Base-by-base conservation (phyloP, 495 filamentous ascomycete genomes). In the Lindgomyces ingoldianus region DNA sequence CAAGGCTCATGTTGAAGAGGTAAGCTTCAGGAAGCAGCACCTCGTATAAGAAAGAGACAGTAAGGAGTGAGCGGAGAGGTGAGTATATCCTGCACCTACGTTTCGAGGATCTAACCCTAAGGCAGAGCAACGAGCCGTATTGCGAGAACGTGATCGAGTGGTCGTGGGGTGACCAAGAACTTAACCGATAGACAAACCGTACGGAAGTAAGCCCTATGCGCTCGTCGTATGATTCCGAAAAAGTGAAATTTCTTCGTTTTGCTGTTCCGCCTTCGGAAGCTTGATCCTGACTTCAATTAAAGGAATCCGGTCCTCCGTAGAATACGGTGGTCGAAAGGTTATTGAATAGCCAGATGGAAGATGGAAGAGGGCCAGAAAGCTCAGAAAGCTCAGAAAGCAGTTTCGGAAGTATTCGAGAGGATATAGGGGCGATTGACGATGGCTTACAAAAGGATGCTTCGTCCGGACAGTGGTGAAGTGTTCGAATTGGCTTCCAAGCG, bases 151-250 rank as follows among this genome's bases (percentile, higher is more conserved):
- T 12, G 47, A 56, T 65, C 51, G 64, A 36, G 60, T 70, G 68
- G 67, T 70, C 53, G 68, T 70, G 68, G 68, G 39, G 68, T 70
- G 68, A 70, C 60, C 64, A 18, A 59, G 55, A 57, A 55, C 48
- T 52, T 62, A 64, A 70, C 68, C 68, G 60, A 59, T 67, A 67
- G 68, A 70, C 60, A 64, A 67, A 70, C 62, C 67, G 67, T 69
- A 52, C 63, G 63, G 51, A 53, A 64, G 50, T 42, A 66, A 46
- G 53, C 68, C 60, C 58, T 67, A 70, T 56, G 55, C 46, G 27
- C 26, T 33, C 59, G 62, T 67, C 63, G 58, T 63, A 56, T 64
- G 64, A 64, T 66, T 70, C 33, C 42, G 27, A 42, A 27, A 54
- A 26, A 47, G 14, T 44, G 33, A 39, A 39, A 39, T 39, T 39